Evolutionary conservation across 2,329 filamentous ascomycete species (phyloP), one percentile per base, ranked within the genome.

Genomic region (Phaeosphaeria sp.): DNA sequence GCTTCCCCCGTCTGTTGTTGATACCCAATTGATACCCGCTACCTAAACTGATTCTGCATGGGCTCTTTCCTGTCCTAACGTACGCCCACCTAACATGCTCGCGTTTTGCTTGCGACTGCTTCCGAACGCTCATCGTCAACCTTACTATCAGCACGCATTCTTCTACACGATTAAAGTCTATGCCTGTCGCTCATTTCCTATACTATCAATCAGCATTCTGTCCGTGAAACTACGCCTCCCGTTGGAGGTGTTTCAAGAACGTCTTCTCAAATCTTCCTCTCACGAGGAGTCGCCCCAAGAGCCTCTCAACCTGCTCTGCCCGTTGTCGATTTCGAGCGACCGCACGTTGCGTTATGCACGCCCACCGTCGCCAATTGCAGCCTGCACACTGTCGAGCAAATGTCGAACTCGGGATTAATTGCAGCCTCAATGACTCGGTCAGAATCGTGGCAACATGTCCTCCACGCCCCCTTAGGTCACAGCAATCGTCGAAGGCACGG

Each of bases 241-340:
- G 44, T 40, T 25, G 64, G 71, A 59, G 70, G 69, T 68, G 65
- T 62, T 64, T 45, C 51, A 51, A 64, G 25, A 3, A 82, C 79
- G 80, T 80, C 81, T 77, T 82, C 79, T 47, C 77, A 81, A 57
- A 82, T 82, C 36, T 72, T 81, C 53, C 74, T 83, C 49, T 82
- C 80, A 22, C 68, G 79, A 53, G 79, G 76, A 52, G 78, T 82
- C 57, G 80, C 80, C 43, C 74, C 68, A 27, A 72, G 75, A 30
- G 63, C 73, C 54, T 73, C 73, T 25, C 63, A 68, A 42, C 61
- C 69, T 39, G 53, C 61, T n/a, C 59, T 68, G 63, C 61, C 72
- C 54, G n/a, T 62, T 42, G 42, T 57, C 17, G 46, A 61, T 30
- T 46, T 55, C 24, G 52, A 61, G 15, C 54, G 60, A 57, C 51